Percentiles rank a stretch among this genome's conserved stretches.
These are phyloP conservation scores for Kluyveromyces sp. DNA, from an alignment of 1,139 yeast genomes.

Conservation along the genomic window DNA sequence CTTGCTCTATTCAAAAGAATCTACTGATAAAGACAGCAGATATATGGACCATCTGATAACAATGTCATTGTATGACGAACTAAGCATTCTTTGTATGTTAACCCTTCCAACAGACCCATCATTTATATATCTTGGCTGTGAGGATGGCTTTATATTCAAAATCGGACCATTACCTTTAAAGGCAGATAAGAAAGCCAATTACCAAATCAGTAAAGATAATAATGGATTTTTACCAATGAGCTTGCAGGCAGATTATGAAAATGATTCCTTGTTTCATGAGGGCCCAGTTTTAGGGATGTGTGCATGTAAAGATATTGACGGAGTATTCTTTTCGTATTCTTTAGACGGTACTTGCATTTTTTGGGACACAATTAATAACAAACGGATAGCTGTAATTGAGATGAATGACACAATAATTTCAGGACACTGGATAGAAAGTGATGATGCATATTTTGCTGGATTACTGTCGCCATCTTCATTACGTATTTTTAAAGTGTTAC, in stretches of 20 bases:
- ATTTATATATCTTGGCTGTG: slow-evolving; percentile 20
- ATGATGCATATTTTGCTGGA: not conserved
- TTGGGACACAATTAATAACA: slow-evolving; percentile 18
- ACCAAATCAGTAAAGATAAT: slow-evolving; percentile 12
- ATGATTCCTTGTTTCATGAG: slow-evolving; percentile 11
- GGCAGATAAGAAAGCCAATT: slow-evolving; percentile 2
- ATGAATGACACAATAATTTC: slow-evolving; percentile 14
- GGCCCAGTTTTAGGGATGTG: slow-evolving; percentile 13
- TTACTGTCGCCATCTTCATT: not conserved
- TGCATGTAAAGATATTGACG: slow-evolving; percentile 6
- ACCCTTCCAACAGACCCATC: slow-evolving; percentile 16
- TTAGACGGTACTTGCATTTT: slow-evolving; percentile 22
- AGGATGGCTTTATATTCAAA: slow-evolving; percentile 25
- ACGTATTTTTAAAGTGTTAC: not conserved
- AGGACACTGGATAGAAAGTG: slow-evolving; percentile 11
- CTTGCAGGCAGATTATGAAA: not conserved
- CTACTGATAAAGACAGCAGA: not conserved
- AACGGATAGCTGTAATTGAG: slow-evolving; percentile 12
- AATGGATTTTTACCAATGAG: slow-evolving; percentile 19
- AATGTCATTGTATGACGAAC: slow-evolving; percentile 15
- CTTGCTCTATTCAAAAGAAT: slow-evolving; percentile 5
- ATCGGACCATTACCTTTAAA: slow-evolving; percentile 10
- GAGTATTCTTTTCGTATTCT: slow-evolving; percentile 15
- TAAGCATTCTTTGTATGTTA: slow-evolving; percentile 16
- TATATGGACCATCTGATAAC: slow-evolving; percentile 12